Evolutionary conservation across 2,329 filamentous ascomycete genomes (phyloP).

Genomic region (Lojkania enalia): DNA sequence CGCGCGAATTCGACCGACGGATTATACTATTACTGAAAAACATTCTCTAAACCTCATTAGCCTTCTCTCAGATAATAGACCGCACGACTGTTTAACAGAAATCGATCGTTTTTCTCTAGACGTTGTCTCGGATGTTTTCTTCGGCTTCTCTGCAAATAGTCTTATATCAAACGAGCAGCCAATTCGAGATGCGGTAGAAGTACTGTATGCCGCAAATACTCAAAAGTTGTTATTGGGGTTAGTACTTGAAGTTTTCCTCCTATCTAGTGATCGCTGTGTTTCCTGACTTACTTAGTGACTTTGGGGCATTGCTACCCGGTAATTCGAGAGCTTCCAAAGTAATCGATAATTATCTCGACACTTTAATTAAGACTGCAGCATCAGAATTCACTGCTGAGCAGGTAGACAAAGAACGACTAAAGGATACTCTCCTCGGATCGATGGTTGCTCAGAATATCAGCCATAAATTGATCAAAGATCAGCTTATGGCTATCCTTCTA

Average conservation of each 20-base stretch:
- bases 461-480: constrained; percentile 5
- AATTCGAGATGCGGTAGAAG: constrained; percentile 11
- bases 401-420: neutral
- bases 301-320: constrained; percentile 1
- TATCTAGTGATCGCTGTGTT: neutral
- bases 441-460: neutral
- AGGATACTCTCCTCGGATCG: neutral
- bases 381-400: constrained; percentile 2
- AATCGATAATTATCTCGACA: constrained; percentile 5
- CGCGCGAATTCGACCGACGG: constrained; percentile 11
- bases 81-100: constrained; percentile 9
- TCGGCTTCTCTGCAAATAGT: constrained; percentile 10
- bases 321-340: constrained; percentile 4
- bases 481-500: constrained; percentile 7
- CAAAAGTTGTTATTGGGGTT: constrained; percentile 7
- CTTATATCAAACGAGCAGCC: constrained; percentile 12
- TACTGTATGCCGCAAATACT: constrained; percentile 10
- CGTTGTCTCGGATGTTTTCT: constrained; percentile 15
- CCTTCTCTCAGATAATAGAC: constrained; percentile 7
- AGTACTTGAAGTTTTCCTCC: neutral
- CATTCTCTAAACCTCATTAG: constrained; percentile 10
- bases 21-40: constrained; percentile 10
- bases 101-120: constrained; percentile 14
- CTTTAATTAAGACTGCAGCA: neutral
- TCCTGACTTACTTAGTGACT: constrained; percentile 1